Percentiles rank a stretch among this genome's conserved stretches.
phyloP scores from a whole-genome alignment of 2,329 filamentous ascomycete genomes.

The Paecilomyces niveus region DNA sequence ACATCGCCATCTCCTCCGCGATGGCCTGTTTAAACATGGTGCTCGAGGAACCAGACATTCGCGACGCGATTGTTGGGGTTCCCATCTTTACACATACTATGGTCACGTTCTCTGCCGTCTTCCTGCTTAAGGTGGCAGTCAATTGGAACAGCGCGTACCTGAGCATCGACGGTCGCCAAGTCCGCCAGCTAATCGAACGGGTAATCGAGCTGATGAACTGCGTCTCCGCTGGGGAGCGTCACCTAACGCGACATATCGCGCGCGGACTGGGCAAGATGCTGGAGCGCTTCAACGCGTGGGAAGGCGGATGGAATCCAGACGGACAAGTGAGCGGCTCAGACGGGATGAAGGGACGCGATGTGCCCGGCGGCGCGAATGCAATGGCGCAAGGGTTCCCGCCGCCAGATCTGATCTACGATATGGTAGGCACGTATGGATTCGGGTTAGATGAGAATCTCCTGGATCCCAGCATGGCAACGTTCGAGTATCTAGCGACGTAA shows the following conservation, averaged over 20 bases:
- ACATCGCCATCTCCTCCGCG: conserved; percentile 41
- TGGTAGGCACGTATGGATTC: conserved; percentile 38
- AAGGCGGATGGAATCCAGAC: conserved; percentile 22
- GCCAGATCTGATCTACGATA: conserved; percentile 35
- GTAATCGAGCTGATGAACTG: conserved; percentile 34
- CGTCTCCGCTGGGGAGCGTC: conserved; percentile 34
- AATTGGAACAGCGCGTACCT: conserved; percentile 38
- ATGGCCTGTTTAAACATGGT: conserved; percentile 42
- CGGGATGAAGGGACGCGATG: conserved; percentile 12
- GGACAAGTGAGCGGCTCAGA: not conserved
- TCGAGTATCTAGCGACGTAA: conserved; percentile 31
- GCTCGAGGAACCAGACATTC: conserved; percentile 42
- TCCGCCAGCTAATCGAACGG: conserved; percentile 31
- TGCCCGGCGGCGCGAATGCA: conserved; percentile 34
- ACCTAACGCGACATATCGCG: conserved; percentile 36
- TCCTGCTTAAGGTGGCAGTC: conserved; percentile 38
- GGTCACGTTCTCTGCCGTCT: conserved; percentile 41
- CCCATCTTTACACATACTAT: conserved; percentile 40
- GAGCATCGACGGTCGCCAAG: conserved; percentile 31
- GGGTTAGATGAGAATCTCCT: conserved; percentile 35
- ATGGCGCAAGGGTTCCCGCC: conserved; percentile 36
- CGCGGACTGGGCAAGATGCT: conserved; percentile 35
- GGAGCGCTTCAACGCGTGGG: conserved; percentile 35
- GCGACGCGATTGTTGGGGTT: conserved; percentile 42
- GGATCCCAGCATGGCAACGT: conserved; percentile 35